Evolutionary conservation across 345 rosid genomes (phyloP), one percentile per base, ranked within the genome.

Genomic region (Gynandropsis gynandra): DNA sequence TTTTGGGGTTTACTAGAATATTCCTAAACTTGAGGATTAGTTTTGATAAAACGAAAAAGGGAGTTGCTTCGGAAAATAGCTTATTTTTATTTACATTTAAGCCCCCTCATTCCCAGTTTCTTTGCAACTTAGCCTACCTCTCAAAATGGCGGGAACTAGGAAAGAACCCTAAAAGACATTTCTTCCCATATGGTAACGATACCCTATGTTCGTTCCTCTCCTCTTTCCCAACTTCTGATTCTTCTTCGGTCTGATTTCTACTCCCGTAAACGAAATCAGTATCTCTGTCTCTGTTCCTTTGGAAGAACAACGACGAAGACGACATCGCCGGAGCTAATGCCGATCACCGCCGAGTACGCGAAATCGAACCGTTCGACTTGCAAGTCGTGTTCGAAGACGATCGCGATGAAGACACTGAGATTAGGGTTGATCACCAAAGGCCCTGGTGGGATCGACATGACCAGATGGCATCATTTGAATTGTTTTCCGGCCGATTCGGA

Each of bases 331-430:
- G 66, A 44, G 31, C 27, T 15, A 11, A 67, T 67, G 72, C 54
- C 63, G 40, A 54, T 82, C 50, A 61, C 76, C 12, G 86, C 82
- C 1, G 97, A 86, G 75, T 86, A 89, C 53, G 89, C 97, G 32
- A 89, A 83, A 60, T 89, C 95, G 47, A 77, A 59, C 44, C 74
- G 95, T 15, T 89, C 97, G 12, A 60, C 80, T 5, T 89, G 95
- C 74, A 85, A 83, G 70, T 73, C 57, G 20, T 89, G 97, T 50
- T 80, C 80, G 34, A 56, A 74, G 42, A 24, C 66, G 8, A 89
- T 89, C 0, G 55, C 74, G 0, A 65, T 71, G 50, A 73, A 81
- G 61, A 51, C 76, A 18, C 67, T 79, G 17, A 74, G 95, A 52
- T 41, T 85, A 51, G 95, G 97, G 31, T 56, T 71, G 24, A 62